Conservation (phyloP, 257 asterid species). For the Ehretia macrophylla region DNA sequence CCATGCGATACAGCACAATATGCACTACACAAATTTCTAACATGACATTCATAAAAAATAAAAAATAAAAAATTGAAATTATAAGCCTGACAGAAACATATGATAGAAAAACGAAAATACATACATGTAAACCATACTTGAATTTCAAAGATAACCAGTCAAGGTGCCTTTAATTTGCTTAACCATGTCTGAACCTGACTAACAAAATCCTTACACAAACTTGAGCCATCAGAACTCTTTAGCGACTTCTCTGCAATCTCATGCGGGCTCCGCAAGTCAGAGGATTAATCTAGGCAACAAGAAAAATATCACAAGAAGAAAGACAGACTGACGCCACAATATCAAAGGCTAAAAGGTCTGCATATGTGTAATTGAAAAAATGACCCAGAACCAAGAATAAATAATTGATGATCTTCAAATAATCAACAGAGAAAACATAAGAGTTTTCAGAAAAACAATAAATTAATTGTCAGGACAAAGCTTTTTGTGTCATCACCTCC, state of each 20-base stretch:
- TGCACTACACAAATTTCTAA: too few species aligned
- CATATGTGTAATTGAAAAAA: background rate
- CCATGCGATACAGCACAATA: too few species aligned
- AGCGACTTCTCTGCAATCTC: slow-evolving; percentile 87
- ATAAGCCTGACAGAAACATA: too few species aligned
- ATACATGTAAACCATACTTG: too few species aligned
- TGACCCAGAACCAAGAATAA: background rate
- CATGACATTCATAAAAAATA: too few species aligned
- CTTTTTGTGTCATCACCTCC: too few species aligned
- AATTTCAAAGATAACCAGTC: background rate
- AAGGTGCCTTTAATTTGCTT: slow-evolving; percentile 67
- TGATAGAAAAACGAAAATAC: too few species aligned
- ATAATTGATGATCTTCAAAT: slow-evolving; percentile 3
- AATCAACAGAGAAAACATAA: background rate
- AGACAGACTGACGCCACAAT: background rate
- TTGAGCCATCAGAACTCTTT: slow-evolving; percentile 57
- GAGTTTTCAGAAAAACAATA: background rate
- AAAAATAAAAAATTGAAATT: too few species aligned
- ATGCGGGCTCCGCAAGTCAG: slow-evolving; percentile 67
- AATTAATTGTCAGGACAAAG: too few species aligned
- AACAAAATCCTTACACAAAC: slow-evolving; percentile 75
- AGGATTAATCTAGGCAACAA: slow-evolving; percentile 5
- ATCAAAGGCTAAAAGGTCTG: background rate
- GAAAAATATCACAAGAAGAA: slow-evolving; percentile 8
- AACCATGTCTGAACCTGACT: slow-evolving; percentile 73